Evolutionary conservation across 2,329 filamentous ascomycete genomes (phyloP), one percentile per base, ranked within the genome.

Genomic region (Phialemonium atrogriseum): DNA sequence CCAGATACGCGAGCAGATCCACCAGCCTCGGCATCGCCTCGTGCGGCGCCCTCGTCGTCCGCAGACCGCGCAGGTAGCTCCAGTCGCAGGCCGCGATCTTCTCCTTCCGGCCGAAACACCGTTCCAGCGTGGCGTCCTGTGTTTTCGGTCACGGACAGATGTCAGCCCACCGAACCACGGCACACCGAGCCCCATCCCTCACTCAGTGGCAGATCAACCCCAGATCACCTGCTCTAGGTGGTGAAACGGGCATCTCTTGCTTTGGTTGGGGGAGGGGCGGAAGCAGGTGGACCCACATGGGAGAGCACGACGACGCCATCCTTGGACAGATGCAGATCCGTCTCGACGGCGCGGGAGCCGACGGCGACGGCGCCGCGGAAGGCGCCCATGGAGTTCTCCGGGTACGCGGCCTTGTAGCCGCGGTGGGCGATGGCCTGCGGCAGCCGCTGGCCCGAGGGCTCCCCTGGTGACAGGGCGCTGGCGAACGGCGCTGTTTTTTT

Each of bases 241-340:
- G n/a, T n/a, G n/a, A n/a, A n/a, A n/a, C n/a, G n/a, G n/a, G n/a
- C n/a, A n/a, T n/a, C n/a, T n/a, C n/a, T n/a, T n/a, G n/a, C 20
- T 28, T 7, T 9, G n/a, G 9, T 27, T 27, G 25, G 16, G 14
- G 10, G 25, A 16, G 18, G 11, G n/a, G 12, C 3, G 15, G 10
- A 20, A 20, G 25, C 10, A 14, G 5, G 7, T 17, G 5, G 13
- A 49, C 67, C 53, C 58, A 84, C 82, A 64, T 93, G 87, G 27
- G 81, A 85, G 24, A 96, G 60, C 8, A 96, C 84, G 1, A 94
- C 82, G 0, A 94, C 78, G 6, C 80, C 79, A 49, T 96, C 89
- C 39, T 70, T 76, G 10, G 84, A 80, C 20, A 95, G 59, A 52
- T 93, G 88, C 7, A 95, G 58, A 48, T 96, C 89, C 12, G 86